Base-by-base conservation (phyloP, 202 grass and related monocot species). In the Dendrocalamus latiflorus region DNA sequence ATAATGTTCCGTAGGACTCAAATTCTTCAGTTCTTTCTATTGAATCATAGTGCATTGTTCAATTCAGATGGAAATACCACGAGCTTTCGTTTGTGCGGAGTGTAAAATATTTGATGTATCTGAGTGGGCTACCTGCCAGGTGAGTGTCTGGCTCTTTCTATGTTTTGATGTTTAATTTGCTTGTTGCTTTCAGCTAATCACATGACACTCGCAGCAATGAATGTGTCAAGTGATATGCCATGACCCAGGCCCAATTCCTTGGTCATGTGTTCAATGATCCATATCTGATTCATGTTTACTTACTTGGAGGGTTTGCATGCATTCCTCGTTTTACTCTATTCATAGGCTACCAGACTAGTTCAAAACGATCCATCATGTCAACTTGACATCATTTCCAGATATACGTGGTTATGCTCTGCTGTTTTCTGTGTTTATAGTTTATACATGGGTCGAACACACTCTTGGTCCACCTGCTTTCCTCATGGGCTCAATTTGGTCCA, bases 101-200 rank as follows among this genome's bases (percentile, higher is more conserved):
- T 94, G 96, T 86, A 99, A 99, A 89, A 94, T 99, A 92, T 99
- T 99, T 76, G 96, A 99, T 87, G 93, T 99, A 9, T 99, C 96
- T 60, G 96, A 99, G 84, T 99, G 96, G 96, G 96, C 96, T 81
- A 99, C 79, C 65, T 99, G 96, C 86, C 96, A 99, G 93, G 96
- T 99, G 76, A 87, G 60, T 36, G 10, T 78, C 16, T 61, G 37
- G 50, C 33, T 62, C 20, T 43, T 14, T 74, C 41, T 24, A 18
- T 53, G 8, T 65, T 54, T 22, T 76, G 60, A 71, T 86, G 60
- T 71, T 33, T 82, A 18, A 47, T 74, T 72, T 50, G n/a, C 7
- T 37, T 55, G 16, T 63, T 38, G 15, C 7, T 54, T 84, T 66
- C 48, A 76, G 9, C 14, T 70, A 20, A 66, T 75, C 6, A 16